phyloP scores from a whole-genome alignment of 2,329 filamentous ascomycete genomes.

The Talaromyces sp. region DNA sequence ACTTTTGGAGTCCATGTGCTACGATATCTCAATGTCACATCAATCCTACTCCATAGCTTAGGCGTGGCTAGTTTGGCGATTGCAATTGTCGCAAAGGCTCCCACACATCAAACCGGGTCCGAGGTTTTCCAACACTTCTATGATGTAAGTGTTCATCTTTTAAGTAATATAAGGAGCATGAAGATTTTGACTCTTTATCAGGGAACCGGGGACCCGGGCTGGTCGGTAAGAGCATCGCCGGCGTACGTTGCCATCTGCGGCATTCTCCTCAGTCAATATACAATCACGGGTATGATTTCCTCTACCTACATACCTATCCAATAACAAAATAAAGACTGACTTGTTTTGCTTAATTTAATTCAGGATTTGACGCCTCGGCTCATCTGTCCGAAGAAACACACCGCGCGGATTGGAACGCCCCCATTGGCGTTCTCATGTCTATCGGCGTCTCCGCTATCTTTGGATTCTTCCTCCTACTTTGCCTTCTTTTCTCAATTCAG shows the following conservation, averaged over 20 bases:
- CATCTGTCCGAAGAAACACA: conserved; percentile 19
- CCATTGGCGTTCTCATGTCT: conserved; percentile 15
- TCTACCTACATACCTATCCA: neutral
- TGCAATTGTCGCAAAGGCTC: conserved; percentile 16
- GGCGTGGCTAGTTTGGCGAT: conserved; percentile 16
- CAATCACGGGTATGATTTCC: conserved; percentile 14
- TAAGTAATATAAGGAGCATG: neutral
- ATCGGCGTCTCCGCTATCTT: conserved; percentile 18
- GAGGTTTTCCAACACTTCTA: conserved; percentile 19
- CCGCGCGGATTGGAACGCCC: conserved; percentile 14
- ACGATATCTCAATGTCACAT: conserved; percentile 14
- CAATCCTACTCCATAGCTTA: conserved; percentile 16
- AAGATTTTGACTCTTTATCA: neutral
- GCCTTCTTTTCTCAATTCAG: conserved; percentile 18
- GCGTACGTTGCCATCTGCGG: conserved; percentile 18
- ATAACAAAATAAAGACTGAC: neutral
- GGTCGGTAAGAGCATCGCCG: conserved; percentile 13
- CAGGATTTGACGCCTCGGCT: conserved; percentile 17
- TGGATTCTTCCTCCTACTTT: conserved; percentile 16
- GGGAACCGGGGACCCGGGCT: conserved; percentile 14
- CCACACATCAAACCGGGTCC: conserved; percentile 9
- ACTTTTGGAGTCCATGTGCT: conserved; percentile 16
- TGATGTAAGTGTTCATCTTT: conserved; percentile 5
- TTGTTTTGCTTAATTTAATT: neutral
- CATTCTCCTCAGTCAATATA: conserved; percentile 19